Conservation (phyloP, 2,329 filamentous ascomycete genomes). For the Paracorniculantispora psalliotae region DNA sequence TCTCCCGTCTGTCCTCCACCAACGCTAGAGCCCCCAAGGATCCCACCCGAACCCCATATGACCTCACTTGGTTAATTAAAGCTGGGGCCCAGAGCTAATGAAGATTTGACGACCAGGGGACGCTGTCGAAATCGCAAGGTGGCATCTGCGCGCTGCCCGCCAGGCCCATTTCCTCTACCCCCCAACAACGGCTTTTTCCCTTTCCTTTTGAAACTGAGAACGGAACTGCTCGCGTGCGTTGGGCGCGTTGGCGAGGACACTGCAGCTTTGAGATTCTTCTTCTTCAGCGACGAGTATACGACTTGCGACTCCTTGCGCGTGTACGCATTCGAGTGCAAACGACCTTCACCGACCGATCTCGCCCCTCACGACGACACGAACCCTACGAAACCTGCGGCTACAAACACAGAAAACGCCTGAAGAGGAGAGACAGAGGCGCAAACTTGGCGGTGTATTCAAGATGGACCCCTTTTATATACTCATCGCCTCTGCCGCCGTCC, state of each 20-base stretch:
- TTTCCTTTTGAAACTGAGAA: neutral
- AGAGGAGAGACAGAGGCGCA: neutral
- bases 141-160: constrained; percentile 20
- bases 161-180: neutral
- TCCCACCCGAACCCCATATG: constrained; percentile 7
- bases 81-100: constrained; percentile 8
- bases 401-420: neutral
- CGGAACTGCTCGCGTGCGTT: neutral
- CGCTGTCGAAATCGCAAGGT: constrained; percentile 24
- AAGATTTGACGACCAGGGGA: constrained; percentile 18
- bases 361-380: neutral
- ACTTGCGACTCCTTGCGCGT: neutral
- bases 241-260: neutral
- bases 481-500: constrained; percentile 30
- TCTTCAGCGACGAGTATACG: neutral
- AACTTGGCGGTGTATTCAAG: neutral
- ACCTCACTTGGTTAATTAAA: constrained; percentile 12
- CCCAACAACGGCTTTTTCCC: neutral
- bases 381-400: neutral
- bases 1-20: neutral
- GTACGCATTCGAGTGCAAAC: neutral
- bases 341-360: neutral
- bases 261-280: neutral
- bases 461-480: constrained; percentile 19
- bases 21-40: neutral